Evolutionary conservation across 352 stramenopile species (phyloP).

Genomic region (Phytophthora pisi): DNA sequence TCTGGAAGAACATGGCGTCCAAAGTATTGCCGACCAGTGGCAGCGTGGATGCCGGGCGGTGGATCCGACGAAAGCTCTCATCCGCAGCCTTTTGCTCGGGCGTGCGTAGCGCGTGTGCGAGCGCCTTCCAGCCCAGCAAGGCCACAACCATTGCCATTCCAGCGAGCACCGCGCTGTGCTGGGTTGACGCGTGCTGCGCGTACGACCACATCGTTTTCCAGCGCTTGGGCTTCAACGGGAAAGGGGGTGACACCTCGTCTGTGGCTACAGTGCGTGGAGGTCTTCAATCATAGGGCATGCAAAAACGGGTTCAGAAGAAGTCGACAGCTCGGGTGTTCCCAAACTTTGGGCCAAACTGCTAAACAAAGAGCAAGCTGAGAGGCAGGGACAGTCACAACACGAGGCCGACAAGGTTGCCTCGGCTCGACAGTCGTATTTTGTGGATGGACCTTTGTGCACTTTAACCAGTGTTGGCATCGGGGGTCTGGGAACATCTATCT

Average conservation of each 20-base stretch:
- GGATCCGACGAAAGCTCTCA: slow-evolving; percentile 23
- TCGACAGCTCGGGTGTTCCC: background rate
- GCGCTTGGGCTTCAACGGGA: background rate
- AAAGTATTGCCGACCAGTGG: slow-evolving; percentile 44
- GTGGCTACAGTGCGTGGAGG: background rate
- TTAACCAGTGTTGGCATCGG: slow-evolving; percentile 2
- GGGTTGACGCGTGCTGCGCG: slow-evolving; percentile 10
- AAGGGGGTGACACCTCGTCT: slow-evolving; percentile 5
- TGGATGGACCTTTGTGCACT: background rate
- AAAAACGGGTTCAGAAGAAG: background rate
- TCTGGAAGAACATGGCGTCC: slow-evolving; percentile 39
- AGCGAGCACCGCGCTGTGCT: slow-evolving; percentile 10
- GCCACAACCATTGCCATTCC: slow-evolving; percentile 12
- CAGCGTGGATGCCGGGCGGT: slow-evolving; percentile 34
- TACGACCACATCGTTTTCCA: slow-evolving; percentile 15
- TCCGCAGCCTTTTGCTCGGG: slow-evolving; percentile 16
- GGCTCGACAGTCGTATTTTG: slow-evolving; percentile 10
- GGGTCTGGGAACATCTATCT: slow-evolving; percentile 25
- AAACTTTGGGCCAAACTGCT: too few species aligned
- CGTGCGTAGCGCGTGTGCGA: slow-evolving; percentile 13
- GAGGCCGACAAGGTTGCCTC: slow-evolving; percentile 4
- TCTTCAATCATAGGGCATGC: slow-evolving; percentile 1
- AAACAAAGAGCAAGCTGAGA: background rate
- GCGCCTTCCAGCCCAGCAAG: slow-evolving; percentile 16
- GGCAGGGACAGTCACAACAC: background rate